Evolutionary conservation across 176 grass and related monocot genomes (phyloP), one percentile per base, ranked within the genome.

Genomic region (Zizania latifolia): DNA sequence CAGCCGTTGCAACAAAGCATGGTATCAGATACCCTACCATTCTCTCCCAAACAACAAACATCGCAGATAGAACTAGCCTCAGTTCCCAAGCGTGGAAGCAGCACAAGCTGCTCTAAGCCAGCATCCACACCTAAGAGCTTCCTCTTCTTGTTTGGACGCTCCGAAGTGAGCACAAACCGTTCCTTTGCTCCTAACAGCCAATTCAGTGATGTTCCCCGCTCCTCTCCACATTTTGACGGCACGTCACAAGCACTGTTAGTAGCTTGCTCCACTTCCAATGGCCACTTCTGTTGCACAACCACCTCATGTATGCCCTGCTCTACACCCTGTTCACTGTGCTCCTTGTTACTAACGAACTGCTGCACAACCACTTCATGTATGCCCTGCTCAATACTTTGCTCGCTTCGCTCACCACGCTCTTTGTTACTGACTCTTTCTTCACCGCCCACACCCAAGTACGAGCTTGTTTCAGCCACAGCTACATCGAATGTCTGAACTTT

Each of bases 91-190:
- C 66, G 58, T 15, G 96, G 92, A 70, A 99, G 92, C 21, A 81
- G 39, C 68, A 99, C 51, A 50, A 99, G 84, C 77, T 81, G 85
- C 60, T 99, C 76, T 51, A 99, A 72, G 53, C 96, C 96, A 65
- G 96, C 96, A 82, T 90, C 60, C 57, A 62, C 82, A 28, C 96
- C 96, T 62, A 99, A 54, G 32, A 94, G 92, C 79, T 99, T 99
- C 57, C 92, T 88, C 76, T 99, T 99, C 86, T 99, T 99, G 65
- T 94, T 99, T 21, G 96, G 96, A 21, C 96, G 85, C 78, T 99
- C 92, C 0, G 96, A 90, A 70, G 96, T 95, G 76, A 99, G 96
- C 60, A 86, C 73, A 32, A 86, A 90, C 14, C 96, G 84, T 27
- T 89, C 89, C 67, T 76, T 92, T 14, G 87, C 78, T 22, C 92